phyloP scores from a whole-genome alignment of 179 eudicot genomes.

The Silene noctiflora region DNA sequence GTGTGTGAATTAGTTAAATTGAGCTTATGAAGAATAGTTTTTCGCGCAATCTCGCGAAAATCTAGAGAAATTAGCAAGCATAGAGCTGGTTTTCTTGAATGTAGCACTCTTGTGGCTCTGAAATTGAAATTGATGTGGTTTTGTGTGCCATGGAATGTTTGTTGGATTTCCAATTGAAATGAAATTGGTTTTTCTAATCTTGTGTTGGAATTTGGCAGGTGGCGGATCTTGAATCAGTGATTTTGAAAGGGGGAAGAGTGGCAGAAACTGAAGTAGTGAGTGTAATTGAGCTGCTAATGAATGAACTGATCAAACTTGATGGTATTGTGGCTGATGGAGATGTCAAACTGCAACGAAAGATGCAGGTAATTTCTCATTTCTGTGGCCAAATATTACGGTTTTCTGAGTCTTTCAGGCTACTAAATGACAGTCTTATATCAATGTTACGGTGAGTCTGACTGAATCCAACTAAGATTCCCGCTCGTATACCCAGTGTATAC shows the following conservation, averaged over 20 bases:
- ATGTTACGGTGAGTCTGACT: background rate
- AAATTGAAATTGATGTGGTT: slow-evolving; percentile 9
- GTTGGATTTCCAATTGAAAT: background rate
- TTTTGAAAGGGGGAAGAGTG: slow-evolving; percentile 68
- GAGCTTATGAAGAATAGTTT: background rate
- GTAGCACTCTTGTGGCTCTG: background rate
- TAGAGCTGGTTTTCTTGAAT: background rate
- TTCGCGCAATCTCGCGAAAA: background rate
- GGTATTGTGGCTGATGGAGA: slow-evolving; percentile 75
- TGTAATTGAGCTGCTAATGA: slow-evolving; percentile 67
- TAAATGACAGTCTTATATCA: background rate
- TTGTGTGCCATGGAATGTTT: background rate
- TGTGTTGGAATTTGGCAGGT: slow-evolving; percentile 47
- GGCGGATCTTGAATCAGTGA: slow-evolving; percentile 64
- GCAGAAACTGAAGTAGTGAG: slow-evolving; percentile 55
- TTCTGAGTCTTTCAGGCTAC: background rate
- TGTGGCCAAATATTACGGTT: background rate
- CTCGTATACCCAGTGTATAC: background rate
- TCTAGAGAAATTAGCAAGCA: background rate
- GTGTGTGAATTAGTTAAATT: background rate
- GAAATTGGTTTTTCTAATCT: background rate
- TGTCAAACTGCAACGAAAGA: slow-evolving; percentile 80
- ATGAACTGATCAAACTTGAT: slow-evolving; percentile 76
- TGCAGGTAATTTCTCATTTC: slow-evolving; percentile 56
- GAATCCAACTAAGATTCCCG: background rate